These are phyloP conservation scores for Penicillium sp. DNA, from an alignment of 2,329 filamentous ascomycete species.

Conservation along the genomic window DNA sequence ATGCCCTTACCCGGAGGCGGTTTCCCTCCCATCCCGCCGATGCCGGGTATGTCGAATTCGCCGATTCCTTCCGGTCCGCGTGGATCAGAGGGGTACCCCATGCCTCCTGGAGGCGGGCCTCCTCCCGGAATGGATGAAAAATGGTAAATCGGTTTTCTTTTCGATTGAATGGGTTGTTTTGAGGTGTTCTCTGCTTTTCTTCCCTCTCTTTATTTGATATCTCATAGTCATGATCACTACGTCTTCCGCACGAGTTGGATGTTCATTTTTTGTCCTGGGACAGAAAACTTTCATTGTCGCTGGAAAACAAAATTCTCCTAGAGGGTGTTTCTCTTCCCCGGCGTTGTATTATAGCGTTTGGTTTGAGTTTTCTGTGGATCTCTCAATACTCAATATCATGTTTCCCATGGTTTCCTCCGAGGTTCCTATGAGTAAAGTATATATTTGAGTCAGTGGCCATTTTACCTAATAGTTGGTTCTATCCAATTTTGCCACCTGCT, in stretches of 20 bases:
- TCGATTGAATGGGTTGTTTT: not conserved
- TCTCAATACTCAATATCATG: constrained; percentile 6
- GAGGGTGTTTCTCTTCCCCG: constrained; percentile 3
- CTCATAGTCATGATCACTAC: constrained; percentile 6
- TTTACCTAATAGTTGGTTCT: too few relatives aligned
- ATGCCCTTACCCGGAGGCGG: constrained; percentile 34
- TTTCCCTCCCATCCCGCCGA: constrained; percentile 27
- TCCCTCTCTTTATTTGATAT: not conserved
- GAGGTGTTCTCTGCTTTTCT: not conserved
- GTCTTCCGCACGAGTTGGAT: not conserved
- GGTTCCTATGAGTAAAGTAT: not conserved
- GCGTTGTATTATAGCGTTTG: constrained; percentile 23
- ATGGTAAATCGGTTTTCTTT: constrained; percentile 19
- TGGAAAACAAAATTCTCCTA: constrained; percentile 3
- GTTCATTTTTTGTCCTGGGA: not conserved
- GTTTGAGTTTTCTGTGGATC: constrained; percentile 2
- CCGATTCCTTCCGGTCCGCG: constrained; percentile 31
- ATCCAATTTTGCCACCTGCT: too few relatives aligned
- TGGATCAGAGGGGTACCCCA: constrained; percentile 29
- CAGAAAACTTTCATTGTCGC: not conserved
- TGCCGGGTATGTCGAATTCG: constrained; percentile 27
- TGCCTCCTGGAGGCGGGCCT: constrained; percentile 30
- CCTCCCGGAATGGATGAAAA: constrained; percentile 32
- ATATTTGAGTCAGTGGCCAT: not conserved
- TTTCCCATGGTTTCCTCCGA: not conserved